These are phyloP conservation scores for Furcasterigmium sp. DNA, from an alignment of 2,329 filamentous ascomycete genomes.

Conservation along the genomic window DNA sequence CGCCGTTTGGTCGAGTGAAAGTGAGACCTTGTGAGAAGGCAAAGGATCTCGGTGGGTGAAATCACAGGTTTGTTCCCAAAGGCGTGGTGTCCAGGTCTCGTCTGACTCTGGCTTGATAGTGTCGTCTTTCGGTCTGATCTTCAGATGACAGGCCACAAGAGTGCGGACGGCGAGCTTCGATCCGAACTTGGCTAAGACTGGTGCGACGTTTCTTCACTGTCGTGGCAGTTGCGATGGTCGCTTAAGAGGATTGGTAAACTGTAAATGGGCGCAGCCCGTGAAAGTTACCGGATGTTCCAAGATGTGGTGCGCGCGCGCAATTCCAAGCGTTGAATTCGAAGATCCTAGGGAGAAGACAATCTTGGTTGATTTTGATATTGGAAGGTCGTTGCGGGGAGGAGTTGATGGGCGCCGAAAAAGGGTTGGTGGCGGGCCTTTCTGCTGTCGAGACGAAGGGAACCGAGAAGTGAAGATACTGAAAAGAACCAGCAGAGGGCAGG, in stretches of 20 bases:
- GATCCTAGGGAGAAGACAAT: no score
- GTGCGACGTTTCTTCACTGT: background rate
- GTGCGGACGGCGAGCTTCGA: background rate
- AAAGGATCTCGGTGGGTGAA: no score
- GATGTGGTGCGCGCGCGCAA: no score
- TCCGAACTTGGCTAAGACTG: background rate
- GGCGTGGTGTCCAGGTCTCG: no score
- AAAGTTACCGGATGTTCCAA: background rate
- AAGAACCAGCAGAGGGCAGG: conserved; percentile 4
- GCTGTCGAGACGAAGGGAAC: background rate
- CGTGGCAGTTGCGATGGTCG: background rate
- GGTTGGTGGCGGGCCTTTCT: background rate
- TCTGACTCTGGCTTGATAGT: no score
- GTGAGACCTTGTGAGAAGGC: no score
- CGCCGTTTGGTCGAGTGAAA: no score
- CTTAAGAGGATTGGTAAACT: background rate
- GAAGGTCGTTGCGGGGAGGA: background rate
- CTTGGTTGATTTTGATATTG: no score
- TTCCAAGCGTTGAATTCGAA: no score
- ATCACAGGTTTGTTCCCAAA: no score
- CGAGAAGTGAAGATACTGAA: background rate
- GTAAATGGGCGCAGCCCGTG: background rate
- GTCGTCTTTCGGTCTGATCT: background rate
- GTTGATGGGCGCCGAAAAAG: background rate
- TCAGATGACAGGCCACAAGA: background rate